A percentile compares a stretch with the other conserved stretches of the same genome.
Conservation (phyloP, 257 asterid genomes). For the Solanum appendiculatum region DNA sequence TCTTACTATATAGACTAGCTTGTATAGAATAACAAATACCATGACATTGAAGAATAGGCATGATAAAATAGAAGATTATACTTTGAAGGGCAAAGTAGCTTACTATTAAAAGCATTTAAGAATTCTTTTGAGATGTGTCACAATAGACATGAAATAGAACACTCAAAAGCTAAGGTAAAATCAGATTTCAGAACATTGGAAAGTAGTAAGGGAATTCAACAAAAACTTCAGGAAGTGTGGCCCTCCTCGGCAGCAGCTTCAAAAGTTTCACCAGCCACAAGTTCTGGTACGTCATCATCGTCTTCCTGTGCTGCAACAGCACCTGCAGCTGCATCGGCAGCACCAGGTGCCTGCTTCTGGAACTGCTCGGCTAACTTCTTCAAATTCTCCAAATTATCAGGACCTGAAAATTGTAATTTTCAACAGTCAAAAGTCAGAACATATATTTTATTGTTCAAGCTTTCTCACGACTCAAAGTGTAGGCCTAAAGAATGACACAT, state of each 20-base stretch:
- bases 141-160: constrained; percentile 14
- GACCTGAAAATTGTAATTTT: constrained; percentile 29
- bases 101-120: constrained; percentile 3
- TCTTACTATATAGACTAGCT: background rate
- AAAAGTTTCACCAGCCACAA: constrained; percentile 60
- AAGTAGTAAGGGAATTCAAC: constrained; percentile 17
- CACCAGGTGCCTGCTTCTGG: constrained; percentile 57
- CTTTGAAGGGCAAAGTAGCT: background rate
- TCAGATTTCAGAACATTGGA: constrained; percentile 18
- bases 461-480: background rate
- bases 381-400: constrained; percentile 73
- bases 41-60: background rate
- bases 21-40: background rate
- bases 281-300: constrained; percentile 75
- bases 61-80: background rate
- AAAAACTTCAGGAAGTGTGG: constrained; percentile 26
- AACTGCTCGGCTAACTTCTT: constrained; percentile 76
- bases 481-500: background rate
- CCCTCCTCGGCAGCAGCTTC: constrained; percentile 69
- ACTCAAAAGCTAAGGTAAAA: constrained; percentile 12
- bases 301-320: constrained; percentile 26
- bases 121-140: constrained; percentile 6
- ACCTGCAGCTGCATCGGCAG: constrained; percentile 12
- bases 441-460: background rate
- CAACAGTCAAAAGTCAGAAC: no score